Conservation (phyloP, 2,329 filamentous ascomycete species). For the Aureobasidium mangrovei region DNA sequence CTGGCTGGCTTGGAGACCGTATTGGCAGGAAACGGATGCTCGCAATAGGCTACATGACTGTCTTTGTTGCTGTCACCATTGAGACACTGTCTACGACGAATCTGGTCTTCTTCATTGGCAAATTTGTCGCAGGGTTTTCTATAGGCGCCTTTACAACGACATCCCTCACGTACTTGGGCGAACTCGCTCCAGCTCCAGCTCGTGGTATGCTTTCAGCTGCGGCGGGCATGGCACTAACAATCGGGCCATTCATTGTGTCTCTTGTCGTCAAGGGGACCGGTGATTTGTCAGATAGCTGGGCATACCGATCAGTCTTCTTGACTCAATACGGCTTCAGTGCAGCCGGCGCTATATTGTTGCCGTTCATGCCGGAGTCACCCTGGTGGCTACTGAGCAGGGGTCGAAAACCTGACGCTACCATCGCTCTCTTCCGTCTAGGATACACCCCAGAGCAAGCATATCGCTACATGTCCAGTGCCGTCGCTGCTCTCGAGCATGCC, state of each 20-base stretch:
- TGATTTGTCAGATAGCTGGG: conserved; percentile 32
- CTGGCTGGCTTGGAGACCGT: conserved; percentile 31
- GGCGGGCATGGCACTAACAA: conserved; percentile 33
- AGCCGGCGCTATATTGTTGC: conserved; percentile 22
- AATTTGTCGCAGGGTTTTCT: conserved; percentile 36
- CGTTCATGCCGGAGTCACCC: conserved; percentile 23
- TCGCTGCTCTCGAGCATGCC: conserved; percentile 29
- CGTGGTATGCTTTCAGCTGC: conserved; percentile 32
- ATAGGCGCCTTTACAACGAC: conserved; percentile 33
- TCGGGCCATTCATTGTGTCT: conserved; percentile 32
- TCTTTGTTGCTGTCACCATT: conserved; percentile 33
- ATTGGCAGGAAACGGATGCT: conserved; percentile 29
- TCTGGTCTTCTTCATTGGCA: conserved; percentile 34
- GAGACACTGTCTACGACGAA: conserved; percentile 36
- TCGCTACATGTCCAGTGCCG: conserved; percentile 21
- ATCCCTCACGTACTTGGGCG: conserved; percentile 32
- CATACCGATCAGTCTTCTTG: conserved; percentile 35
- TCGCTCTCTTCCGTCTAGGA: conserved; percentile 20
- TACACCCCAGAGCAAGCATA: conserved; percentile 17
- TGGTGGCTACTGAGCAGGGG: conserved; percentile 15
- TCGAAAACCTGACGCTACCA: conserved; percentile 15
- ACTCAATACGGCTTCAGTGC: conserved; percentile 36
- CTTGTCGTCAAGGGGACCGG: conserved; percentile 23
- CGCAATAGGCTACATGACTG: conserved; percentile 29
- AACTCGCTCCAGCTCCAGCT: conserved; percentile 33